These are phyloP conservation scores for Combretum micranthum DNA, from an alignment of 345 rosid species.

Conservation along the genomic window DNA sequence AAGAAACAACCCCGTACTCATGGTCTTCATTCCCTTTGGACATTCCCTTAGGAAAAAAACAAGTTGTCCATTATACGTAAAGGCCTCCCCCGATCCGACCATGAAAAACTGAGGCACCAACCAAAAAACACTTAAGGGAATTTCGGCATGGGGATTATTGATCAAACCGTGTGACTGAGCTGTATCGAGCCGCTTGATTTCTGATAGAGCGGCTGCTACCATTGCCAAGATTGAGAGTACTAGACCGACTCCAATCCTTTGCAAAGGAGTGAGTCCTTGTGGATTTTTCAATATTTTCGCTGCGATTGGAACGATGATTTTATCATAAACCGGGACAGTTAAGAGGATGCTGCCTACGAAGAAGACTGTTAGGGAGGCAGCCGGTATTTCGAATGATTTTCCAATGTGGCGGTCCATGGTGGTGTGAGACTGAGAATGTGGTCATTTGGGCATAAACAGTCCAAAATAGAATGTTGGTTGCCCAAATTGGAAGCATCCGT, in stretches of 20 bases:
- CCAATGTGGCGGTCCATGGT: slow-evolving; percentile 51
- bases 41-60: slow-evolving; percentile 67
- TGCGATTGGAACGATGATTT: slow-evolving; percentile 35
- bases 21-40: slow-evolving; percentile 63
- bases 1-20: slow-evolving; percentile 65
- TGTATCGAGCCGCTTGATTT: slow-evolving; percentile 29
- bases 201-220: slow-evolving; percentile 47
- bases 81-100: slow-evolving; percentile 62
- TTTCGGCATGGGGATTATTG: not conserved
- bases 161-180: slow-evolving; percentile 14
- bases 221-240: slow-evolving; percentile 48
- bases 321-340: slow-evolving; percentile 43
- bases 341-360: slow-evolving; percentile 47
- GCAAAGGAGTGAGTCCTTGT: slow-evolving; percentile 51
- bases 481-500: slow-evolving; percentile 52
- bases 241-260: slow-evolving; percentile 54
- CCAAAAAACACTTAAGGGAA: slow-evolving; percentile 41
- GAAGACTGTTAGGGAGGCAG: slow-evolving; percentile 59
- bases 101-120: slow-evolving; percentile 58
- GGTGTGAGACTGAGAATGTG: slow-evolving; percentile 66
- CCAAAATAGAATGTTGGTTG: slow-evolving; percentile 59
- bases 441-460: slow-evolving; percentile 62
- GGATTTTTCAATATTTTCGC: slow-evolving; percentile 1
- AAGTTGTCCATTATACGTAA: slow-evolving; percentile 65
- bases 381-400: slow-evolving; percentile 46